Base-by-base conservation (phyloP, 2,329 filamentous ascomycete genomes). In the Ceratocystis cubensis region DNA sequence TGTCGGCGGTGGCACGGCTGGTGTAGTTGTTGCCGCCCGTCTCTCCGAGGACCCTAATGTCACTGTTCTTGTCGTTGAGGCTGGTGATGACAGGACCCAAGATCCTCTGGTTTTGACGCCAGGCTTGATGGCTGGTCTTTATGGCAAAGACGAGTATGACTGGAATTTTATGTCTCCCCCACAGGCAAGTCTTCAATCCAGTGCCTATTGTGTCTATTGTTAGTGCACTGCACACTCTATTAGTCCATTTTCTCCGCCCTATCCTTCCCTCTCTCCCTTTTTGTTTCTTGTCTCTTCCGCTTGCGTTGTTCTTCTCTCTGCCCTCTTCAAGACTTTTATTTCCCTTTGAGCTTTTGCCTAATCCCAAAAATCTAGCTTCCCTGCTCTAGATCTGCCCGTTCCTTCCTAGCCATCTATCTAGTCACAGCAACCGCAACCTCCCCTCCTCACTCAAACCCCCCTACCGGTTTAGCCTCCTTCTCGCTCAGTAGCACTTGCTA, bases 21-120 rank as follows among this genome's bases (percentile, higher is more conserved):
- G 74, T n/a, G 71, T 73, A 8, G 74, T 75, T 20, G 69, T 75
- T 20, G 73, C 73, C 22, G 73, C 72, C n/a, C 73, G 73, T 28
- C 69, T 75, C 7, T 70, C 71, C 15, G 71, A 74, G 37, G 69
- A 73, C 53, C 66, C 61, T 2, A 63, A 33, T 28, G 61, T 66
- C 13, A 67, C 63, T 28, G 69, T 69, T 48, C 65, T 68, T 13
- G 44, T 69, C 25, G 44, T 69, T 25, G 69, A 69, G 56, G 68
- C 68, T 33, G 69, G 69, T 57, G 46, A 15, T 57, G 66, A 67
- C 22, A 64, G 30, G 56, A 61, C 66, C 44, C 22, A 67, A n/a
- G 64, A 65, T 33, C 69, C 69, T 22, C 53, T 66, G 33, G 65
- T 69, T 10, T 67, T 69, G 30, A 65, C 64, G 46, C 67, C 69